Percentiles rank a stretch among this genome's conserved stretches.
Conservation (phyloP, 2,329 filamentous ascomycete genomes). For the Arthrobotrys sinensis region DNA sequence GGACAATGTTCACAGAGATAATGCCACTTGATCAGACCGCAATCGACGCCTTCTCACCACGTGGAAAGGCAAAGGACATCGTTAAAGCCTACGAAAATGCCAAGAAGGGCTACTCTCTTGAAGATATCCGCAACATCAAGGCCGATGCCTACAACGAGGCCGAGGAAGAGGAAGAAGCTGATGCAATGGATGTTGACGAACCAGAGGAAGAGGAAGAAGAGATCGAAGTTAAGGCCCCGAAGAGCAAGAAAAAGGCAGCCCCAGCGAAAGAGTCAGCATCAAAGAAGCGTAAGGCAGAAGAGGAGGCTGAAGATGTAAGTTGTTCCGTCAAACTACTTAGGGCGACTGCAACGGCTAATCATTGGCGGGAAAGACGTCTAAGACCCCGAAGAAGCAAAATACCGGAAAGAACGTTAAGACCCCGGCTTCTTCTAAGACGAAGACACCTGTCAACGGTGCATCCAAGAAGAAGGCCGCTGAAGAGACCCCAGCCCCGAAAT, state of each 20-base stretch:
- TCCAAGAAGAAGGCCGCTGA: slow-evolving; percentile 69
- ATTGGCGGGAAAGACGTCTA: slow-evolving; percentile 78
- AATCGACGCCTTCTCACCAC: slow-evolving; percentile 77
- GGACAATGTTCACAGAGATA: slow-evolving; percentile 89
- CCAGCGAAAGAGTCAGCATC: slow-evolving; percentile 68
- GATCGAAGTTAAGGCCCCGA: slow-evolving; percentile 76
- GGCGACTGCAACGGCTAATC: slow-evolving; percentile 2
- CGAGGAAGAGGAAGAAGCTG: slow-evolving; percentile 63
- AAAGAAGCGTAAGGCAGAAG: slow-evolving; percentile 75
- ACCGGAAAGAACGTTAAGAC: slow-evolving; percentile 67
- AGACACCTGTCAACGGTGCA: slow-evolving; percentile 63
- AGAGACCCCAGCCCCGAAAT: slow-evolving; percentile 66
- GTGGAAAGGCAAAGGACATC: slow-evolving; percentile 84
- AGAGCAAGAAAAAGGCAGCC: slow-evolving; percentile 73
- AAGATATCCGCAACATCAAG: slow-evolving; percentile 86
- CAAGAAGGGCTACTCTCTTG: slow-evolving; percentile 81
- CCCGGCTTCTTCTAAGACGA: slow-evolving; percentile 65
- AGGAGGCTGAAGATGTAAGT: slow-evolving; percentile 79
- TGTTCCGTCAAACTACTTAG: neutral
- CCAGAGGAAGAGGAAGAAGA: slow-evolving; percentile 69
- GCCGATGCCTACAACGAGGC: slow-evolving; percentile 71
- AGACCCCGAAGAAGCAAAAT: slow-evolving; percentile 76
- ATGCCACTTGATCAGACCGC: slow-evolving; percentile 82
- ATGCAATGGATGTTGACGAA: slow-evolving; percentile 65
- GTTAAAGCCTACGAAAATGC: slow-evolving; percentile 85